A percentile compares a stretch with the other conserved stretches of the same genome.
Conservation (phyloP, 257 asterid genomes). For the Ocimum tenuiflorum region DNA sequence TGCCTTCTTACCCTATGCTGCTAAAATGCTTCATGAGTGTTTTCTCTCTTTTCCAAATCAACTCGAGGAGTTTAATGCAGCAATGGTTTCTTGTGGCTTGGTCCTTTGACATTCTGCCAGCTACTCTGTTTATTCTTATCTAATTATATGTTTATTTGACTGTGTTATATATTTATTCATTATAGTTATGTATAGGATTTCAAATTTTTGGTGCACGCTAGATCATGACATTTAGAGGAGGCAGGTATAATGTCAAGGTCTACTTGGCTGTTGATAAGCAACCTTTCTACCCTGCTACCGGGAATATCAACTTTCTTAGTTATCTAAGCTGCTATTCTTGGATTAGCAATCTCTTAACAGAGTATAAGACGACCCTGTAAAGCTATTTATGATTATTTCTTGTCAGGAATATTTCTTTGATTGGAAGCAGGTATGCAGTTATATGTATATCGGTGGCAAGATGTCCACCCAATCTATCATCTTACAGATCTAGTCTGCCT, state of each 20-base stretch:
- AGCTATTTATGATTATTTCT: constrained; percentile 1
- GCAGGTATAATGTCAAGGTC: not conserved
- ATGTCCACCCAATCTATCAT: too few species aligned
- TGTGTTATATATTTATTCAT: not conserved
- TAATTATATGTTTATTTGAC: not conserved
- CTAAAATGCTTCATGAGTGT: not conserved
- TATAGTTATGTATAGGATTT: not conserved
- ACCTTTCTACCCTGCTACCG: not conserved
- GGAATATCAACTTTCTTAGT: too few species aligned
- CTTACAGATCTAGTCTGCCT: too few species aligned
- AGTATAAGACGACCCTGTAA: too few species aligned
- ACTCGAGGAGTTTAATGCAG: not conserved
- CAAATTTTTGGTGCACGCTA: not conserved
- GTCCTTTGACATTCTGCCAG: not conserved
- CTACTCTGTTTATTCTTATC: not conserved
- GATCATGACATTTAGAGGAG: not conserved
- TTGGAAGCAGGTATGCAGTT: not conserved
- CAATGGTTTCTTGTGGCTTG: not conserved
- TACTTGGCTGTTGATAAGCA: not conserved
- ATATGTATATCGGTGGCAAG: not conserved
- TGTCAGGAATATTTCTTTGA: not conserved
- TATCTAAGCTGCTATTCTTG: too few species aligned
- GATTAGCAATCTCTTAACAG: not conserved
- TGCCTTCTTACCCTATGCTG: not conserved
- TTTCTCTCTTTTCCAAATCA: not conserved